phyloP scores from a whole-genome alignment of 2,329 filamentous ascomycete species.

The Fusarium chlamydosporum region DNA sequence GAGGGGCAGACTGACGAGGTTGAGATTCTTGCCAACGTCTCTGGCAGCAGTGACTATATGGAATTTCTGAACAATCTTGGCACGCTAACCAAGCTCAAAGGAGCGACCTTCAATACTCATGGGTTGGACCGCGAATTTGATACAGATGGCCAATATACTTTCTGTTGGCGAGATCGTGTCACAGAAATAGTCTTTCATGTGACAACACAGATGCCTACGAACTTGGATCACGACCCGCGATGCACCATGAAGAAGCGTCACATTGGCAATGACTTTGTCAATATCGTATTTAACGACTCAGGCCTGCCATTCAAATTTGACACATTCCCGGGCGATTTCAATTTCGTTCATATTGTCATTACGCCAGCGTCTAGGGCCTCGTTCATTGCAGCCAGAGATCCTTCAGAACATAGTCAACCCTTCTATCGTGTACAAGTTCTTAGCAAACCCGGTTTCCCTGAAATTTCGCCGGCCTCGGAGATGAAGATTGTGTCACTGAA shows the following conservation, averaged over 20 bases:
- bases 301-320: constrained; percentile 90
- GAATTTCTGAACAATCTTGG: constrained; percentile 87
- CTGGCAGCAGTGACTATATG: constrained; percentile 88
- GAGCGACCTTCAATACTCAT: constrained; percentile 91
- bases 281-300: constrained; percentile 98
- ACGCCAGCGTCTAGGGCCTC: constrained; percentile 85
- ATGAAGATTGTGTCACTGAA: constrained; percentile 89
- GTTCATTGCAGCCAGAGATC: constrained; percentile 75
- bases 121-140: constrained; percentile 85
- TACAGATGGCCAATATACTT: constrained; percentile 87
- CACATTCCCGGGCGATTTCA: constrained; percentile 95
- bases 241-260: constrained; percentile 92
- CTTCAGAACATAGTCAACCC: constrained; percentile 57
- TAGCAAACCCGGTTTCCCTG: constrained; percentile 88
- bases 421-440: constrained; percentile 94
- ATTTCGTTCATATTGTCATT: constrained; percentile 97
- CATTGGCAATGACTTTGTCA: constrained; percentile 97
- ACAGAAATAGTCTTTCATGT: constrained; percentile 97
- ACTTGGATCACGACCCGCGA: constrained; percentile 79
- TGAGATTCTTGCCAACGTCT: constrained; percentile 88
- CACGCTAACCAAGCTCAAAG: constrained; percentile 83
- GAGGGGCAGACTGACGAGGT: constrained; percentile 85
- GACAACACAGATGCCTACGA: constrained; percentile 96
- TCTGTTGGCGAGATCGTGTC: constrained; percentile 94
- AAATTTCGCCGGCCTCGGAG: constrained; percentile 89